Base-by-base conservation (phyloP, 2,329 filamentous ascomycete species). In the Neurospora sp. region DNA sequence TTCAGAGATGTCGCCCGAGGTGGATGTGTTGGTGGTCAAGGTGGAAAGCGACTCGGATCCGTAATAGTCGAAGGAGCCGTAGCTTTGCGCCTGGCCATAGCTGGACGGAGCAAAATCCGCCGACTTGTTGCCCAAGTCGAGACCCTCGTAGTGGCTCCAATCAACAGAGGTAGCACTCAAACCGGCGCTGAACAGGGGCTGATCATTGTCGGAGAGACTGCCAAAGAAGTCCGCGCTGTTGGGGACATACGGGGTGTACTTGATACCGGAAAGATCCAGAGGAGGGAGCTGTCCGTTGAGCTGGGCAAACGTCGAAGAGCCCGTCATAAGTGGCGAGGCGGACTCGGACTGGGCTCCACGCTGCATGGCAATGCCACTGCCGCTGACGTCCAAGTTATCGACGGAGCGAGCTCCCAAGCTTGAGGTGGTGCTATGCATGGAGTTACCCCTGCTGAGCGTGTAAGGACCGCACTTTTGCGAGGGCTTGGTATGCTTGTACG, bases 1-100 rank as follows among this genome's bases (percentile, higher is more conserved):
- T 76, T 90, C 88, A 10, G 88, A 90, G 8, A 90, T 88, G 71
- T 91, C 88, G 41, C 88, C 88, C 12, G 88, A 91, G 8, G 87
- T 89, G 10, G 87, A 91, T 11, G 87, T 89, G 17, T 86, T 83
- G 76, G 86, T 82, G 72, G 87, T 85, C 75, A 89, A 77, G 67
- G 85, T 81, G 67, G 84, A 83, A 37, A 85, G 82, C 72, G 85
- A 85, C 75, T 87, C 86, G n/a, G 83, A 85, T 72, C 82, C 84
- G 74, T 79, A 82, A 72, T 84, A 86, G 68, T 87, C 86, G 73
- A 84, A 85, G 43, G 83, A 83, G 72, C 81, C 83, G 76, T 85
- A 86, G 75, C 84, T 83, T 70, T 82, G 84, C 36, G 85, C 81
- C 78, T 88, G 84, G 77, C 86, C 84, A 75, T 87, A 86, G 75